phyloP scores from a whole-genome alignment of 1,139 yeast species.

The Yarrowia galli region DNA sequence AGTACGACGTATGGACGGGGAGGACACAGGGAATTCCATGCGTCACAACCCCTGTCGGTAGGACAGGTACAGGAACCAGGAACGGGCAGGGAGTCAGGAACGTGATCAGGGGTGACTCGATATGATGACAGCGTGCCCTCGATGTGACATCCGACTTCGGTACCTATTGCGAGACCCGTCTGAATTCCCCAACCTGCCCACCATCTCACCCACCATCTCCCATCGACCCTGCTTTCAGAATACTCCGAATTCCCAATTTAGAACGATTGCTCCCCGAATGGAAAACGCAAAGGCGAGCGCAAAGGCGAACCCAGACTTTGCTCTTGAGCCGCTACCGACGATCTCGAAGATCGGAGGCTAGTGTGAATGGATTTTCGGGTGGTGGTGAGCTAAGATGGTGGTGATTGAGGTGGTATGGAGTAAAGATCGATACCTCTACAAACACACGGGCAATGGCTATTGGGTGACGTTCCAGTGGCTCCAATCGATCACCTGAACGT shows the following conservation, averaged over 20 bases:
- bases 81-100: not conserved
- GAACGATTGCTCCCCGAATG: conserved; percentile 35
- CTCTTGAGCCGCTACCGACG: conserved; percentile 33
- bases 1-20: not conserved
- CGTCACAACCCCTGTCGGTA: conserved; percentile 12
- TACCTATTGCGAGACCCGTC: no score
- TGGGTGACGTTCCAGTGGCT: no score
- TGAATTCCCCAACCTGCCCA: no score
- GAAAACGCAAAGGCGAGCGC: not conserved
- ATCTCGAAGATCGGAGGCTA: conserved; percentile 28
- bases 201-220: no score
- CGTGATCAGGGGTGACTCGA: no score
- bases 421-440: no score
- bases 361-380: conserved; percentile 9
- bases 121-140: no score
- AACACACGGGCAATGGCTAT: no score
- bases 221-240: conserved; percentile 13
- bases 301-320: not conserved
- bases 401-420: no score
- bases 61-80: not conserved
- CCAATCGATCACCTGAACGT: not conserved
- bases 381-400: not conserved
- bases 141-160: no score
- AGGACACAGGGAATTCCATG: conserved; percentile 8
- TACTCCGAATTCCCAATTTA: conserved; percentile 1